phyloP scores from a whole-genome alignment of 2,329 filamentous ascomycete genomes.

The Diaporthe caulivora region DNA sequence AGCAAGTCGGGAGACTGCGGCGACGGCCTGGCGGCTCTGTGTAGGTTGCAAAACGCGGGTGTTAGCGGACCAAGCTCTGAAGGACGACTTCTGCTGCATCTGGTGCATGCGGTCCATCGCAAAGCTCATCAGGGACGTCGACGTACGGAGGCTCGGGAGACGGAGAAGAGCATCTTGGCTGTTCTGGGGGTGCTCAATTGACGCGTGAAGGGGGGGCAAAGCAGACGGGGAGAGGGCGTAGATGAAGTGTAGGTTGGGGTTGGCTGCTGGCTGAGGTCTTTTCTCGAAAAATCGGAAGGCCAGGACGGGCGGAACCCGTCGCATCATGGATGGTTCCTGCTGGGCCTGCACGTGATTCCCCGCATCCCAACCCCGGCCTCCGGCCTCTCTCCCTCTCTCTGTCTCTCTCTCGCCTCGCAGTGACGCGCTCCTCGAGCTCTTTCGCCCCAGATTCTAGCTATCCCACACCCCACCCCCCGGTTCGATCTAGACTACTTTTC shows the following conservation, averaged over 20 bases:
- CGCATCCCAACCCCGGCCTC: constrained; percentile 29
- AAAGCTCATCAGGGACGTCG: constrained; percentile 30
- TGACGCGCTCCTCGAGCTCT: constrained; percentile 11
- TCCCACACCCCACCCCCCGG: not conserved
- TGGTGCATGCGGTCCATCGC: not conserved
- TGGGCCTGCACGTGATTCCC: constrained; percentile 42
- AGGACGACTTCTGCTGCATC: constrained; percentile 12
- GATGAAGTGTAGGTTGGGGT: constrained; percentile 40
- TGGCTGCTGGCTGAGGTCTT: constrained; percentile 56
- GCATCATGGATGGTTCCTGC: constrained; percentile 32
- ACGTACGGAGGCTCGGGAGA: constrained; percentile 69
- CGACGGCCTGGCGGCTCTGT: constrained; percentile 64
- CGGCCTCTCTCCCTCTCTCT: no score
- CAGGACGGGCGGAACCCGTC: constrained; percentile 29
- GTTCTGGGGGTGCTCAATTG: constrained; percentile 62
- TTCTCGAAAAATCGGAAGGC: constrained; percentile 45
- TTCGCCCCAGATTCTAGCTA: not conserved
- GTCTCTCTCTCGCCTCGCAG: not conserved
- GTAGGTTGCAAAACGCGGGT: constrained; percentile 3
- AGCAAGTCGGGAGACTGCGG: constrained; percentile 63
- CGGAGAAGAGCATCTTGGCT: constrained; percentile 68
- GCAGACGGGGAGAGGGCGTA: not conserved
- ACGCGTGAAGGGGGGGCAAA: constrained; percentile 47
- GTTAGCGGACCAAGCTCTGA: constrained; percentile 35
- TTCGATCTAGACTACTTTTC: constrained; percentile 9